Evolutionary conservation across 306 rosid species (phyloP).

Genomic region (Cicer chorassanicum): DNA sequence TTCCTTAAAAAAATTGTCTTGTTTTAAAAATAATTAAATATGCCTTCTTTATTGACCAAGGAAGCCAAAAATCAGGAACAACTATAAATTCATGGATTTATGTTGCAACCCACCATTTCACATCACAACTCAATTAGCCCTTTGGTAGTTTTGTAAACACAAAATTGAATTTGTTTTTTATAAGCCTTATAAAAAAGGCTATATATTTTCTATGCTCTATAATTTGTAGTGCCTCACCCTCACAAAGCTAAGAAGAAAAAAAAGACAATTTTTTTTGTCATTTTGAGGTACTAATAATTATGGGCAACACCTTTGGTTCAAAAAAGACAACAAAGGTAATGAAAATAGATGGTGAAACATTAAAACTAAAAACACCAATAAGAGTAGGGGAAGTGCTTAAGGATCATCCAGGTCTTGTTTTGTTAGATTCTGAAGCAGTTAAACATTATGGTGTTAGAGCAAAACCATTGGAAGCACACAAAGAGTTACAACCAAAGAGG

Average conservation of each 20-base stretch:
- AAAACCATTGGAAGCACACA: slow-evolving; percentile 64
- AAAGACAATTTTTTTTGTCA: background rate
- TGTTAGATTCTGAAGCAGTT: slow-evolving; percentile 80
- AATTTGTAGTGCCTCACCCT: slow-evolving; percentile 17
- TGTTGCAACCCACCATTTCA: slow-evolving; percentile 16
- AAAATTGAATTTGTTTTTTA: background rate
- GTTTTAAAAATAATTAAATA: slow-evolving; percentile 29
- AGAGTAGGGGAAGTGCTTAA: slow-evolving; percentile 66
- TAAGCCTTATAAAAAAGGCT: slow-evolving; percentile 7
- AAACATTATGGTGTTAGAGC: slow-evolving; percentile 87
- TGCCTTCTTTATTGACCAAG: slow-evolving; percentile 78
- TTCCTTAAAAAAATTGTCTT: slow-evolving; percentile 33
- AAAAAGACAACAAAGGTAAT: slow-evolving; percentile 75
- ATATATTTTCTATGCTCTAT: background rate
- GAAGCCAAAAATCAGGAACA: slow-evolving; percentile 23
- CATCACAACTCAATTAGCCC: background rate
- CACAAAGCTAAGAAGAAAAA: background rate
- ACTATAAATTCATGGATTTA: slow-evolving; percentile 46
- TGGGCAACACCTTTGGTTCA: slow-evolving; percentile 82
- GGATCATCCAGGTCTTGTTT: slow-evolving; percentile 73
- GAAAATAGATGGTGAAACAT: slow-evolving; percentile 78
- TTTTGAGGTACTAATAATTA: slow-evolving; percentile 24
- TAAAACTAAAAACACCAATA: slow-evolving; percentile 72
- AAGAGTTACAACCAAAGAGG: slow-evolving; percentile 60
- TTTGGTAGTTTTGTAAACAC: slow-evolving; percentile 36